Conservation (phyloP, 2,329 filamentous ascomycete species). For the Stylonectria norvegica region DNA sequence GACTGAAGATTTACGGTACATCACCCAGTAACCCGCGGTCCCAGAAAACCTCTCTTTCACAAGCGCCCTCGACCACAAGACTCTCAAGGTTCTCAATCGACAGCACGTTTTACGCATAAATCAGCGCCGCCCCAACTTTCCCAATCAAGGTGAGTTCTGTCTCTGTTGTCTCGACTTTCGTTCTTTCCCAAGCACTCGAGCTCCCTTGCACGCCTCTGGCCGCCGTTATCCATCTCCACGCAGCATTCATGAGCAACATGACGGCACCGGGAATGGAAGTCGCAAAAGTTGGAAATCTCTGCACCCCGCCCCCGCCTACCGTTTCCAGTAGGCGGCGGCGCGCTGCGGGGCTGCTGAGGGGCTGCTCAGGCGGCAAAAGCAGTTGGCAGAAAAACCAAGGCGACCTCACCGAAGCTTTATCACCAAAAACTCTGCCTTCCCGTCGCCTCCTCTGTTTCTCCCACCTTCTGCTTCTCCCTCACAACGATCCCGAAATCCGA, state of each 20-base stretch:
- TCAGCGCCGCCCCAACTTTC: not conserved
- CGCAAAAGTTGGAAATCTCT: slow-evolving; percentile 23
- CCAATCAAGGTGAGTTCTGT: not conserved
- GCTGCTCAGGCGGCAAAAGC: not conserved
- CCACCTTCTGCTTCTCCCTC: not conserved
- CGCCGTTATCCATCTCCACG: not conserved
- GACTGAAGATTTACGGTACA: slow-evolving; percentile 8
- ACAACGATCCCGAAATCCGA: not conserved
- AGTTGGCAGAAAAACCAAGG: slow-evolving; percentile 11
- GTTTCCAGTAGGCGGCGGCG: slow-evolving; percentile 20
- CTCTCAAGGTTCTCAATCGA: not conserved
- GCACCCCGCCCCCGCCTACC: slow-evolving; percentile 31
- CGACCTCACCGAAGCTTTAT: not conserved
- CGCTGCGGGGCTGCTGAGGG: too few relatives aligned
- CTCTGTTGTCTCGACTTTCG: not conserved
- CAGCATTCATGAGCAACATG: not conserved
- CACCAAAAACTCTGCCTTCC: not conserved
- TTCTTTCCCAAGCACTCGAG: not conserved
- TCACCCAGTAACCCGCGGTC: slow-evolving; percentile 23
- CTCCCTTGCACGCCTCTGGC: not conserved
- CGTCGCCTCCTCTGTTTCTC: not conserved
- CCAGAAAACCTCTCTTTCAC: slow-evolving; percentile 24
- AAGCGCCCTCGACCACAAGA: not conserved
- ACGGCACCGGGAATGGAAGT: slow-evolving; percentile 1
- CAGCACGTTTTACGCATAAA: not conserved